Evolutionary conservation across 306 rosid genomes (phyloP).

Genomic region (Acmispon strigosus): DNA sequence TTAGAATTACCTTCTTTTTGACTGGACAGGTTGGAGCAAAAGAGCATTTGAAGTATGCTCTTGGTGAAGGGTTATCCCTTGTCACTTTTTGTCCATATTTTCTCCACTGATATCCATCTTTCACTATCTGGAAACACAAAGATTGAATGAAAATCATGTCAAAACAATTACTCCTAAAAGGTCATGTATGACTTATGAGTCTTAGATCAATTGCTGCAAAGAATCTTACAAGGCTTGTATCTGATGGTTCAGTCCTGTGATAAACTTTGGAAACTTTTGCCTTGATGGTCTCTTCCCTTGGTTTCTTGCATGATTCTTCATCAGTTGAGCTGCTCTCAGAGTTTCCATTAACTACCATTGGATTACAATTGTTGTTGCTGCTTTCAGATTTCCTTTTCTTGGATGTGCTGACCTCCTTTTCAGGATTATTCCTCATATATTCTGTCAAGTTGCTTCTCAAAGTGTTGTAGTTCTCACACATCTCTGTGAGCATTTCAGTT

Average conservation of each 20-base stretch:
- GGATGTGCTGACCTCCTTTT: conserved; percentile 51
- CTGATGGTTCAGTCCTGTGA: conserved; percentile 65
- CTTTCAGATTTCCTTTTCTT: conserved; percentile 81
- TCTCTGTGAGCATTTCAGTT: conserved; percentile 60
- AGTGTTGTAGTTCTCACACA: conserved; percentile 80
- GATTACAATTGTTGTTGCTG: conserved; percentile 36
- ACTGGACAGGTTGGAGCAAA: conserved; percentile 92
- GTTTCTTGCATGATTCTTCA: conserved; percentile 77
- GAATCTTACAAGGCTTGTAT: conserved; percentile 67
- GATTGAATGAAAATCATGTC: neutral
- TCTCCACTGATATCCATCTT: conserved; percentile 97
- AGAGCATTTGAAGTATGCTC: conserved; percentile 98
- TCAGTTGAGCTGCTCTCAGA: conserved; percentile 91
- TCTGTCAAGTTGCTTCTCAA: conserved; percentile 59
- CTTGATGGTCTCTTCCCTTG: conserved; percentile 63
- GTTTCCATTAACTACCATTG: conserved; percentile 43
- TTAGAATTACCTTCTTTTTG: conserved; percentile 73
- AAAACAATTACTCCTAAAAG: neutral
- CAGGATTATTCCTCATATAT: conserved; percentile 56
- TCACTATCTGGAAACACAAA: conserved; percentile 55
- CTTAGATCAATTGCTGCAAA: neutral
- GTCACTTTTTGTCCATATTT: conserved; percentile 99
- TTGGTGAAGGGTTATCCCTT: conserved; percentile 92
- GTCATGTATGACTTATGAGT: neutral
- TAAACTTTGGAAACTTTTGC: conserved; percentile 51